A percentile compares a stretch with the other conserved stretches of the same genome.
phyloP scores from a whole-genome alignment of 257 asterid species.

The Verbena officinalis region DNA sequence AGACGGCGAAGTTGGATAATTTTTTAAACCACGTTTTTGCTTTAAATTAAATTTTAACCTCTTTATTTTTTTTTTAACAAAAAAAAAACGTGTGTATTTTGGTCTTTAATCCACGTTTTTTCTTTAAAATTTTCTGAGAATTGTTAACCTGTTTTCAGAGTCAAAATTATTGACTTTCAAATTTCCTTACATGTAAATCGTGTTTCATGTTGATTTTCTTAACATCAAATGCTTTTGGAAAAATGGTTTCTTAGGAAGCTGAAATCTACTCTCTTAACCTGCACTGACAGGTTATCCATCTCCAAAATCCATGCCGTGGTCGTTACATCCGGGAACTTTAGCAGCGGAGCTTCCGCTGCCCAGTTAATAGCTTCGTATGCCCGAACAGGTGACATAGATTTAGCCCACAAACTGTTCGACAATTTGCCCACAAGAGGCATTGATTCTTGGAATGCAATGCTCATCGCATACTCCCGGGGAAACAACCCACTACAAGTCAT shows the following conservation, averaged over 20 bases:
- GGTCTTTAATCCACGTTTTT: too few relatives aligned
- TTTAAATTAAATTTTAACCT: neutral
- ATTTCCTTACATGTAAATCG: neutral
- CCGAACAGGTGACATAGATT: conserved; percentile 38
- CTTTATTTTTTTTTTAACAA: neutral
- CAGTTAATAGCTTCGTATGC: conserved; percentile 53
- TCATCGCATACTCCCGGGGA: conserved; percentile 51
- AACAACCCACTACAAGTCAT: conserved; percentile 43
- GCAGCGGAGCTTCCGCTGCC: conserved; percentile 35
- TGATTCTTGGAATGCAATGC: conserved; percentile 73
- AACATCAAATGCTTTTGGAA: conserved; percentile 42
- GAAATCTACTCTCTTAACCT: conserved; percentile 38
- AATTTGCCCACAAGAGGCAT: conserved; percentile 49
- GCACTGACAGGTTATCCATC: conserved; percentile 45
- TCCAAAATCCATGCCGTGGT: conserved; percentile 55
- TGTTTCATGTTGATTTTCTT: neutral
- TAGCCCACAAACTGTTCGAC: conserved; percentile 69
- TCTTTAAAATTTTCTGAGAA: too few relatives aligned
- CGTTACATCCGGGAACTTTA: conserved; percentile 54
- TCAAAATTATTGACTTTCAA: too few relatives aligned
- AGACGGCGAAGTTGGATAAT: conserved; percentile 52
- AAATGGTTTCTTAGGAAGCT: conserved; percentile 45
- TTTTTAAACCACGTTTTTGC: neutral
- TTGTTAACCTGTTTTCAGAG: too few relatives aligned
- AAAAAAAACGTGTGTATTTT: too few relatives aligned